Conservation (phyloP, 1,284 basidiomycete species). For the Ceraceosorus guamensis region DNA sequence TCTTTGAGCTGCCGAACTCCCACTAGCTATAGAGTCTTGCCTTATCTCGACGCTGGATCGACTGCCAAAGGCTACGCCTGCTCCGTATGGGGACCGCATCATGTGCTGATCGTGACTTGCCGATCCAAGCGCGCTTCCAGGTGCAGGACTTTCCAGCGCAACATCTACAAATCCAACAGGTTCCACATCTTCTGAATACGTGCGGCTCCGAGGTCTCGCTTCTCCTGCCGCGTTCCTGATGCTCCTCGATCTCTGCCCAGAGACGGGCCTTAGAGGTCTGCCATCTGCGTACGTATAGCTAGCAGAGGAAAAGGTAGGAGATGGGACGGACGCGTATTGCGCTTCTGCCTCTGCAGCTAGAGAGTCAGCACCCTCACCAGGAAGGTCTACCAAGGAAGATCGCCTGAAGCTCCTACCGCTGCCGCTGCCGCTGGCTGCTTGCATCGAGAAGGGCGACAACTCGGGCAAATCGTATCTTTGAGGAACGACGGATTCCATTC, state of each 20-base stretch:
- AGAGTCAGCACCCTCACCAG: no score
- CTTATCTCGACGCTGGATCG: constrained; percentile 11
- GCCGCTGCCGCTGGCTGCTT: no score
- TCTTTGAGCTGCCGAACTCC: neutral
- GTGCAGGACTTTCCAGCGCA: neutral
- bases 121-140: neutral
- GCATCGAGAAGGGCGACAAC: no score
- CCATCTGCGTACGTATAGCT: neutral
- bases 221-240: neutral
- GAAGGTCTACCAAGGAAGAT: no score
- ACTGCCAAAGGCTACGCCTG: neutral
- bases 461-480: neutral
- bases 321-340: no score
- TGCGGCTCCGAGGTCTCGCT: constrained; percentile 1
- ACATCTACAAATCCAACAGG: constrained; percentile 11
- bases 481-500: constrained; percentile 3
- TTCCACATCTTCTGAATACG: constrained; percentile 5
- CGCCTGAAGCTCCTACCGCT: no score
- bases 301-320: no score
- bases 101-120: no score
- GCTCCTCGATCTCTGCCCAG: neutral
- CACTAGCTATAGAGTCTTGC: constrained; percentile 8
- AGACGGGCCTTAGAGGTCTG: neutral
- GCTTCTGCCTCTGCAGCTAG: no score
- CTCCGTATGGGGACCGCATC: constrained; percentile 5